Conservation (phyloP, 2,329 filamentous ascomycete genomes). For the Exophiala sp. region DNA sequence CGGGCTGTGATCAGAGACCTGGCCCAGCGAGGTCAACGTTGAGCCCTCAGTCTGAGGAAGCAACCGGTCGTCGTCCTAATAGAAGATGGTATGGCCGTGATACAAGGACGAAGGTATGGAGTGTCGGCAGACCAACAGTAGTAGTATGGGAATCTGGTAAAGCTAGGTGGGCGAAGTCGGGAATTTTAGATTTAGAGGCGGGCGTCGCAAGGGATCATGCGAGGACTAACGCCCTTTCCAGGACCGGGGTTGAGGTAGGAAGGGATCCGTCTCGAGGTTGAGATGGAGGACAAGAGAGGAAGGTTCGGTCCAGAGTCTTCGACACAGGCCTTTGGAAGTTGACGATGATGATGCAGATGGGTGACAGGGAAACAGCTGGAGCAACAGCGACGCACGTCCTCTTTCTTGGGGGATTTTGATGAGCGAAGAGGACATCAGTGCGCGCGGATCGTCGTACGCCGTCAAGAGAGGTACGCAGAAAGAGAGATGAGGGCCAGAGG, state of each 20-base stretch:
- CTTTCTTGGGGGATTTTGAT: neutral
- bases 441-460: neutral
- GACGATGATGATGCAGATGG: slow-evolving; percentile 12
- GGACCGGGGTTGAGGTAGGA: slow-evolving; percentile 10
- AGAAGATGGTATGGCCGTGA: neutral
- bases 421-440: slow-evolving; percentile 5
- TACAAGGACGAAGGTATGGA: neutral
- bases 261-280: slow-evolving; percentile 10
- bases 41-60: too few species aligned
- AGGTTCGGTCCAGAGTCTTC: neutral
- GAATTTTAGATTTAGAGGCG: slow-evolving; percentile 24
- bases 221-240: slow-evolving; percentile 17
- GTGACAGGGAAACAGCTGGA: slow-evolving; percentile 21
- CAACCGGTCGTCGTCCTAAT: slow-evolving; percentile 1
- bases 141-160: slow-evolving; percentile 1
- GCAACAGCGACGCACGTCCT: slow-evolving; percentile 17
- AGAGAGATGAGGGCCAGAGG: neutral
- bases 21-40: too few species aligned
- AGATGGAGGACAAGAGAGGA: slow-evolving; percentile 1
- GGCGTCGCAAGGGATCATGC: slow-evolving; percentile 20
- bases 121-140: neutral
- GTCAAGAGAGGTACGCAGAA: neutral
- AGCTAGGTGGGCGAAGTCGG: slow-evolving; percentile 12
- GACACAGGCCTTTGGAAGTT: neutral
- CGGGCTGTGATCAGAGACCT: neutral